These are phyloP conservation scores for Metschnikowia aberdeeniae DNA, from an alignment of 805 yeast genomes.

Conservation along the genomic window DNA sequence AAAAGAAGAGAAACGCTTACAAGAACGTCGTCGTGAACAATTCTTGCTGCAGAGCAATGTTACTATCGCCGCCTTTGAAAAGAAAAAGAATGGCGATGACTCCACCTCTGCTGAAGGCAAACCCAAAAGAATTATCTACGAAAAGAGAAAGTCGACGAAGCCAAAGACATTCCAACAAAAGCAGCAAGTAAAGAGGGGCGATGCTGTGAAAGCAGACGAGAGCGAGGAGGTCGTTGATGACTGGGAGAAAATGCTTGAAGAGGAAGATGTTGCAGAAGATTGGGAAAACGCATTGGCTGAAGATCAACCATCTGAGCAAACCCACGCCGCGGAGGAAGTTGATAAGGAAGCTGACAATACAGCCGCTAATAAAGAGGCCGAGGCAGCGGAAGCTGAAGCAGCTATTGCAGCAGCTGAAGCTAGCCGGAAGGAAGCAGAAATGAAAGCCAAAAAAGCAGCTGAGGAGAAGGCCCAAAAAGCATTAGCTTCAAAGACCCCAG, in stretches of 20 bases:
- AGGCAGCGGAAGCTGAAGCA: constrained; percentile 11
- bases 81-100: constrained; percentile 13
- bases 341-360: constrained; percentile 18
- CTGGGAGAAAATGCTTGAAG: constrained; percentile 27
- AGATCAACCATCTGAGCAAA: constrained; percentile 10
- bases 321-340: constrained; percentile 22
- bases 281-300: constrained; percentile 29
- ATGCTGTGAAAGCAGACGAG: constrained; percentile 19
- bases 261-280: constrained; percentile 54
- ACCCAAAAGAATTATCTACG: constrained; percentile 67
- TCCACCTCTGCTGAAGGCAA: constrained; percentile 31
- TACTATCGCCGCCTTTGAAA: constrained; percentile 67
- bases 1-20: constrained; percentile 81
- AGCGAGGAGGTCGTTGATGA: constrained; percentile 23
- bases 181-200: constrained; percentile 5
- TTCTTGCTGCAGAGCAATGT: constrained; percentile 71
- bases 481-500: constrained; percentile 19
- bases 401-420: constrained; percentile 14
- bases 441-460: constrained; percentile 20
- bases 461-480: constrained; percentile 24
- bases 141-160: constrained; percentile 61
- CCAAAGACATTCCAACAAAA: constrained; percentile 36
- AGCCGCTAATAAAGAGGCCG: constrained; percentile 4
- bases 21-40: constrained; percentile 87
- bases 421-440: constrained; percentile 8